Conservation (phyloP, 2,329 filamentous ascomycete species). For the Pseudogymnoascus sp. region DNA sequence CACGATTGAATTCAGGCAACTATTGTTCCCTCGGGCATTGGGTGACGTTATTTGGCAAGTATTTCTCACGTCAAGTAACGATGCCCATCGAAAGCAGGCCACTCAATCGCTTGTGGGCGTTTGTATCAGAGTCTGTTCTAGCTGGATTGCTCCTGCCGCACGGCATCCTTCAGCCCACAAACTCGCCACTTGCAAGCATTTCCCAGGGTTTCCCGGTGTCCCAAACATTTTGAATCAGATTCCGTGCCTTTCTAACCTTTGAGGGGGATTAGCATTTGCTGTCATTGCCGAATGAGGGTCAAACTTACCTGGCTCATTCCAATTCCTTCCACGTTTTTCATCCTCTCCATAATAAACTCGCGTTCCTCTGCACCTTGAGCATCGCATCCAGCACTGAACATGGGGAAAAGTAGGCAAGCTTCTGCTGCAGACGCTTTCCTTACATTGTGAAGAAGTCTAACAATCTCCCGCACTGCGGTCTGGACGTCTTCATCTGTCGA, state of each 20-base stretch:
- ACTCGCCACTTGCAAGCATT: slow-evolving; percentile 57
- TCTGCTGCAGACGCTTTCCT: slow-evolving; percentile 63
- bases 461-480: slow-evolving; percentile 54
- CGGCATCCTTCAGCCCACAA: slow-evolving; percentile 48
- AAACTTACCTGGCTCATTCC: slow-evolving; percentile 66
- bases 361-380: slow-evolving; percentile 49
- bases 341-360: slow-evolving; percentile 54
- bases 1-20: background rate
- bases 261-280: slow-evolving; percentile 14
- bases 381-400: slow-evolving; percentile 79
- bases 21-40: background rate
- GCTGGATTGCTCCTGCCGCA: background rate
- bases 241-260: slow-evolving; percentile 52
- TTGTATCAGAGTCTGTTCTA: background rate
- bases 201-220: slow-evolving; percentile 62
- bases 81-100: background rate
- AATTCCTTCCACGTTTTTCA: slow-evolving; percentile 61
- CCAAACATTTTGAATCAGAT: slow-evolving; percentile 64
- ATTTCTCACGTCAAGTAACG: background rate
- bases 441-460: slow-evolving; percentile 55
- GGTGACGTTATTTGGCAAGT: background rate
- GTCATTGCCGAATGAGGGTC: background rate
- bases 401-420: slow-evolving; percentile 68
- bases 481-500: slow-evolving; percentile 54
- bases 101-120: background rate